These are phyloP conservation scores for Pilobolus umbonatus DNA, from an alignment of 192 early-diverging fungal genomes.

Conservation along the genomic window DNA sequence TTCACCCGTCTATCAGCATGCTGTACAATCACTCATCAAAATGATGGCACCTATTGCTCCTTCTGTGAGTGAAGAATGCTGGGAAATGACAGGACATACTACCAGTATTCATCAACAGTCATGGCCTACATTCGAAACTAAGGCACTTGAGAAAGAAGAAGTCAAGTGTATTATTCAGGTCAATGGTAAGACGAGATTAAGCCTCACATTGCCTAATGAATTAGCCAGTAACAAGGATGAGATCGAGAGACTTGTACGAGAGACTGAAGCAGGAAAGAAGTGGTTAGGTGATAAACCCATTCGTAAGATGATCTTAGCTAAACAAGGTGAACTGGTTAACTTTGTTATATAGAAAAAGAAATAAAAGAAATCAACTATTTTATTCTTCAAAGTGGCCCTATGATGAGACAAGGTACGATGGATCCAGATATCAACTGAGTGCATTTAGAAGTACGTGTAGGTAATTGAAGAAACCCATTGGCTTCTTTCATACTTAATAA, in stretches of 20 bases:
- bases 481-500: slow-evolving; percentile 72
- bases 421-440: slow-evolving; percentile 34
- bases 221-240: slow-evolving; percentile 30
- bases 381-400: no score
- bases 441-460: slow-evolving; percentile 37
- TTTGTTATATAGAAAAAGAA: slow-evolving; percentile 47
- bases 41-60: slow-evolving; percentile 75
- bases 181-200: slow-evolving; percentile 76
- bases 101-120: slow-evolving; percentile 46
- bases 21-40: slow-evolving; percentile 52
- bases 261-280: slow-evolving; percentile 40
- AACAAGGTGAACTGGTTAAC: slow-evolving; percentile 71
- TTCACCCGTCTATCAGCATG: slow-evolving; percentile 49
- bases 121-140: slow-evolving; percentile 54
- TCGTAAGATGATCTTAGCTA: slow-evolving; percentile 62
- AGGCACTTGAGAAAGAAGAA: slow-evolving; percentile 45
- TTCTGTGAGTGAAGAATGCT: slow-evolving; percentile 69
- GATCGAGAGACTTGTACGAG: slow-evolving; percentile 41
- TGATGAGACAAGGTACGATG: slow-evolving; percentile 48
- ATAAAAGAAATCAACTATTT: neutral
- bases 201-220: slow-evolving; percentile 40
- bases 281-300: slow-evolving; percentile 51
- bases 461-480: slow-evolving; percentile 77
- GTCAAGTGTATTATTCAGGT: slow-evolving; percentile 56
- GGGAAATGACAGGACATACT: slow-evolving; percentile 42